Evolutionary conservation across 495 filamentous ascomycete species (phyloP), one percentile per base, ranked within the genome.

Genomic region (Barbatosphaeria neglecta): DNA sequence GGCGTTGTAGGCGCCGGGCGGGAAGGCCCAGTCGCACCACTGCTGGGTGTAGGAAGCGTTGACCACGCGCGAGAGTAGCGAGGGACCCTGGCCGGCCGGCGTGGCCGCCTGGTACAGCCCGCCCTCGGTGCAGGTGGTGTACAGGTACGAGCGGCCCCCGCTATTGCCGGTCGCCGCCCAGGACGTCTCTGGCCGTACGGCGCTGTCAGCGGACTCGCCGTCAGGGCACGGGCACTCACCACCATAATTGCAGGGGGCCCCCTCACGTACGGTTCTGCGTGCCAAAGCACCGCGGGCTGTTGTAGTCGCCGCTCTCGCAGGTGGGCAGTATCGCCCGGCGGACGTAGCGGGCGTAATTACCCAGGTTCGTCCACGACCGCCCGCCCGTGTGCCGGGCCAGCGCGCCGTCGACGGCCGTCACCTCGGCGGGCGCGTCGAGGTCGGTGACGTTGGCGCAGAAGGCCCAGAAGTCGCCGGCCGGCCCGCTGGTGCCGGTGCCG

Each of bases 1-100:
- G 22, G 52, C 33, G 50, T 68, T 72, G 53, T 63, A 62, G n/a
- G 55, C 40, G 7, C 71, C 71, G 2, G 53, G 23, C 4, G 68
- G 59, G 46, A 74, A 74, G 7, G 67, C 66, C 71, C 71, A 75
- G 25, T 47, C 60, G 46, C 71, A 75, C 71, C 71, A 75, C 50
- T 73, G 65, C 52, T 72, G 69, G 50, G 71, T 72, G 48, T 75
- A 75, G 27, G 62, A 56, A 7, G 62, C 64, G 43, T 72, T 61
- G 6, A 75, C 41, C 1, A 67, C 64, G 6, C 64, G 54, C 16
- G 66, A 70, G 15, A 75, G 53, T 1, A 75, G 47, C 19, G 61
- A 55, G 4, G 65, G 66, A 2, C 66, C 65, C 22, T 58, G n/a
- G n/a, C n/a, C n/a, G n/a, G n/a, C 47, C 38, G 57, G 42, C 9